Evolutionary conservation across 345 rosid species (phyloP).

Genomic region (Lumnitzera racemosa): DNA sequence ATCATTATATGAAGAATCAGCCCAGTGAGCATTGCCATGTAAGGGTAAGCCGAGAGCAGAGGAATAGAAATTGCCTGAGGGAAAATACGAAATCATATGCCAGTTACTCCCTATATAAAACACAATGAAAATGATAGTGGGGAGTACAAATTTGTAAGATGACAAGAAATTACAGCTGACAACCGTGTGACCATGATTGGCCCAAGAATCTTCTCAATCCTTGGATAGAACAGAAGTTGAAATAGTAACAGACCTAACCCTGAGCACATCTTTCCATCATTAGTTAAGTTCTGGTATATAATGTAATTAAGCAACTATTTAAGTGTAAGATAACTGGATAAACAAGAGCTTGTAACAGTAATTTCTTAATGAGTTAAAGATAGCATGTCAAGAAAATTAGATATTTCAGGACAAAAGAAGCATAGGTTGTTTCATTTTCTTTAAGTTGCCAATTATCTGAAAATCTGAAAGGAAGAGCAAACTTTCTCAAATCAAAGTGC

Average conservation of each 20-base stretch:
- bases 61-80: constrained; percentile 46
- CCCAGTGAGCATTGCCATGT: constrained; percentile 45
- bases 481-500: too few relatives aligned
- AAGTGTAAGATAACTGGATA: too few relatives aligned
- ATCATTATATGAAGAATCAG: constrained; percentile 26
- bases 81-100: not conserved
- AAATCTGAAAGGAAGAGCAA: too few relatives aligned
- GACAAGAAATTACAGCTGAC: constrained; percentile 29
- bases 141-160: not conserved
- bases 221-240: constrained; percentile 44
- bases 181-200: constrained; percentile 36
- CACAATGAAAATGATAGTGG: not conserved
- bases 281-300: constrained; percentile 2
- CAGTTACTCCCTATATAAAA: not conserved
- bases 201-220: constrained; percentile 33
- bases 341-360: too few relatives aligned
- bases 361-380: too few relatives aligned
- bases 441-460: too few relatives aligned
- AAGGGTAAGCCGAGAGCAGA: constrained; percentile 36
- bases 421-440: too few relatives aligned
- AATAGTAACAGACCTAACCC: constrained; percentile 47
- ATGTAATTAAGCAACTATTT: not conserved
- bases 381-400: too few relatives aligned
- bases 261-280: constrained; percentile 4
- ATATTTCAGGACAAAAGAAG: too few relatives aligned